A percentile compares a stretch with the other conserved stretches of the same genome.
Evolutionary conservation across 192 early-diverging fungal genomes (phyloP).

Genomic region (Coemansia guatemalensis): DNA sequence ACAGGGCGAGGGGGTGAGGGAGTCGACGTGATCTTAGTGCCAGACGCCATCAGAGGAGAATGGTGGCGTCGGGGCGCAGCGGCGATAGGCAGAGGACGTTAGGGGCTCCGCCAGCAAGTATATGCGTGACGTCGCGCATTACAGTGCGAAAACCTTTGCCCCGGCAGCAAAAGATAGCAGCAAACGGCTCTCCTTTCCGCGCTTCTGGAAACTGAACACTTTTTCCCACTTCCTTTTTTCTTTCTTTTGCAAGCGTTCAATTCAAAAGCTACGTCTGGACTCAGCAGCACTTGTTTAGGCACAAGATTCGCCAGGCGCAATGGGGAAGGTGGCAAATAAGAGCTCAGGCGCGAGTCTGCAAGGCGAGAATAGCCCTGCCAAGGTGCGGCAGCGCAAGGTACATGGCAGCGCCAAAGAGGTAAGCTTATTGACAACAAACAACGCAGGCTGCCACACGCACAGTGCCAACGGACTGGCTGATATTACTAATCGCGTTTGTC

Average conservation of each 20-base stretch:
- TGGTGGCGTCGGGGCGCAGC: background rate
- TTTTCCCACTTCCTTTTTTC: background rate
- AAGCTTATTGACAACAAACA: background rate
- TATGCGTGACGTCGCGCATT: background rate
- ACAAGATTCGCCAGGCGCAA: background rate
- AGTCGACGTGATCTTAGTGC: background rate
- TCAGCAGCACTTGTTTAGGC: background rate
- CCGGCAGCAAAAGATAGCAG: background rate
- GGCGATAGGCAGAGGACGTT: background rate
- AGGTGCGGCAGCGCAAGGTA: conserved; percentile 42
- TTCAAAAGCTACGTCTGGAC: background rate
- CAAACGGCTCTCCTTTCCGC: background rate
- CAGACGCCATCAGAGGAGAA: background rate
- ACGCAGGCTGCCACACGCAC: background rate
- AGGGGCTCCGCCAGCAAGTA: background rate
- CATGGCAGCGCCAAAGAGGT: conserved; percentile 17
- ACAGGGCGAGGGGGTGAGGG: background rate
- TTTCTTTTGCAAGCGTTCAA: background rate
- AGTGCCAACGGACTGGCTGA: background rate
- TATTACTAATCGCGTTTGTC: background rate
- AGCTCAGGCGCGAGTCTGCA: conserved; percentile 25
- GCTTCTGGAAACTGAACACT: background rate
- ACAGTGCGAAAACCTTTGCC: background rate
- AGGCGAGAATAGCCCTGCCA: conserved; percentile 29
- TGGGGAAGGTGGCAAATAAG: conserved; percentile 29